Evolutionary conservation across 169 alveolate species (phyloP).

Genomic region (Plasmodium ovale): DNA sequence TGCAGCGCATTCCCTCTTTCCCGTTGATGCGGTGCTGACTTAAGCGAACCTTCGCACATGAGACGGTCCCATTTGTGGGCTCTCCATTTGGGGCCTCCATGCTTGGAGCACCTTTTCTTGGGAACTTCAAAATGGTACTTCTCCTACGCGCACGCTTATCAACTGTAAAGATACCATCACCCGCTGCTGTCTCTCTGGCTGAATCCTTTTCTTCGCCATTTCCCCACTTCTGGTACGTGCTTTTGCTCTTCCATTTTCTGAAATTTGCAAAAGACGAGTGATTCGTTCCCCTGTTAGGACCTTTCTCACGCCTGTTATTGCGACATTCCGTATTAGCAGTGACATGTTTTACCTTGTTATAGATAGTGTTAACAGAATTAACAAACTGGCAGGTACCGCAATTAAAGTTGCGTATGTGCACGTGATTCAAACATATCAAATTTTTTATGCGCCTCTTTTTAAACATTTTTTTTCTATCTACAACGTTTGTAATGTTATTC

Average conservation of each 20-base stretch:
- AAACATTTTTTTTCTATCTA: not conserved
- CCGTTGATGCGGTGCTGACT: not conserved
- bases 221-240: no score
- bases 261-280: no score
- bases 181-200: no score
- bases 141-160: no score
- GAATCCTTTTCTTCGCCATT: no score
- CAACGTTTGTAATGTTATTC: no score
- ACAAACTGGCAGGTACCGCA: conserved; percentile 2
- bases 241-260: no score
- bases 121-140: no score
- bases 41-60: conserved; percentile 7
- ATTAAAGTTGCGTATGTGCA: not conserved
- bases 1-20: not conserved
- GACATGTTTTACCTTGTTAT: not conserved
- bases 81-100: no score
- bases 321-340: not conserved
- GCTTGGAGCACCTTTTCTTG: no score
- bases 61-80: no score
- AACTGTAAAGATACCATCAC: no score
- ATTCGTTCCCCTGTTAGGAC: not conserved
- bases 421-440: not conserved
- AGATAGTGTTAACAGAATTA: not conserved
- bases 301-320: not conserved
- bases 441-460: not conserved